A percentile compares a stretch with the other conserved stretches of the same genome.
Conservation (phyloP, 1,139 yeast species). For the Kurtzmaniella natalensis region DNA sequence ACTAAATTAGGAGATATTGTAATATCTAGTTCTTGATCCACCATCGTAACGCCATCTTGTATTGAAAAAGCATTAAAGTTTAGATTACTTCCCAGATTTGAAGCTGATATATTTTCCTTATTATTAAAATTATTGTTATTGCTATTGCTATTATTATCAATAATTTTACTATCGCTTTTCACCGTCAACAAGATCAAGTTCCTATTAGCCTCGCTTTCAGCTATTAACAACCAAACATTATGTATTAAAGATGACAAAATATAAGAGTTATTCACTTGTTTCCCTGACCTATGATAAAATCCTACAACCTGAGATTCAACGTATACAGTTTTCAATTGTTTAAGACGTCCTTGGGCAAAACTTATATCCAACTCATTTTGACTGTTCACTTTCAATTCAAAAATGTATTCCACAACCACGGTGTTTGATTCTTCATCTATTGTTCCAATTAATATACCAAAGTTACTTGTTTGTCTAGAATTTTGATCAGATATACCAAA, state of each 20-base stretch:
- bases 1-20: not conserved
- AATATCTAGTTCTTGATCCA: not conserved
- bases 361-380: conserved; percentile 15
- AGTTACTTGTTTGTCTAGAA: conserved; percentile 12
- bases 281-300: conserved; percentile 18
- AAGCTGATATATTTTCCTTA: too few species aligned
- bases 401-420: not conserved
- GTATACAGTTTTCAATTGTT: conserved; percentile 23
- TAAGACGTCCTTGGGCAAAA: conserved; percentile 21
- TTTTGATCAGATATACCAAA: conserved; percentile 26
- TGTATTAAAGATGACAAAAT: conserved; percentile 8
- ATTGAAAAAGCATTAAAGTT: not conserved
- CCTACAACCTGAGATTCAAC: conserved; percentile 29
- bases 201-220: not conserved
- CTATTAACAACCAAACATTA: conserved; percentile 4
- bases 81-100: not conserved
- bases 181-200: not conserved
- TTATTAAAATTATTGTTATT: too few species aligned
- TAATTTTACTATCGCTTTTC: too few species aligned
- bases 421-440: conserved; percentile 3
- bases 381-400: not conserved
- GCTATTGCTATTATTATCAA: too few species aligned
- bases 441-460: conserved; percentile 29
- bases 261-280: conserved; percentile 8
- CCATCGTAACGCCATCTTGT: not conserved